These are phyloP conservation scores for Paramecium sonneborni DNA, from an alignment of 73 alveolate species.

Conservation along the genomic window DNA sequence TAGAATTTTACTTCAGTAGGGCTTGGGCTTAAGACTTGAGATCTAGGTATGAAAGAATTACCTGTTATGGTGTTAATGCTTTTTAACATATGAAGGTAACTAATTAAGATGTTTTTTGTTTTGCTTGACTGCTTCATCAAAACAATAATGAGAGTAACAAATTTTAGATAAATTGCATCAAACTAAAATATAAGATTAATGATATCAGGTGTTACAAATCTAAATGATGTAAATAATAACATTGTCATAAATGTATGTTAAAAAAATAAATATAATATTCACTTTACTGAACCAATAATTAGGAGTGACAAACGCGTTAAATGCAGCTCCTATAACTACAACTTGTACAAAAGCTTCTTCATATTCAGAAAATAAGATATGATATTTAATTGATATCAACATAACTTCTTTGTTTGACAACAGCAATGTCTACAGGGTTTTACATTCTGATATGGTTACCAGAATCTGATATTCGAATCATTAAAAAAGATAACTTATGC, in stretches of 20 bases:
- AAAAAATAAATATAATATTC: neutral
- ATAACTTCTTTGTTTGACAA: neutral
- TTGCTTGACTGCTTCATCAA: neutral
- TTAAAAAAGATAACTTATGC: neutral
- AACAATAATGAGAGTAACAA: neutral
- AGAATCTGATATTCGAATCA: conserved; percentile 43
- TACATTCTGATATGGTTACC: conserved; percentile 36
- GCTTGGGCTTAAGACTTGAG: conserved; percentile 58
- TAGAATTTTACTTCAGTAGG: conserved; percentile 49
- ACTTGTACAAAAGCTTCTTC: neutral
- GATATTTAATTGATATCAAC: conserved; percentile 37
- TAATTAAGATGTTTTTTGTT: conserved; percentile 20
- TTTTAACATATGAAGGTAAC: conserved; percentile 53
- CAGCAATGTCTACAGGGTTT: neutral
- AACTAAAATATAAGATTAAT: conserved; percentile 49
- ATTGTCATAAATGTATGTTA: neutral
- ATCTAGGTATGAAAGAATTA: conserved; percentile 33
- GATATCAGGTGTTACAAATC: conserved; percentile 50
- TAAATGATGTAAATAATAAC: neutral
- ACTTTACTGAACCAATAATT: neutral
- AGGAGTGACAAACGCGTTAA: neutral
- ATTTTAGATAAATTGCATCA: conserved; percentile 27
- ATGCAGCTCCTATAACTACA: neutral
- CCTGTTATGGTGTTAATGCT: conserved; percentile 58
- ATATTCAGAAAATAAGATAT: conserved; percentile 43